A percentile compares a stretch with the other conserved stretches of the same genome.
phyloP scores from a whole-genome alignment of 2,329 filamentous ascomycete species.

The Epichloe hybrida region DNA sequence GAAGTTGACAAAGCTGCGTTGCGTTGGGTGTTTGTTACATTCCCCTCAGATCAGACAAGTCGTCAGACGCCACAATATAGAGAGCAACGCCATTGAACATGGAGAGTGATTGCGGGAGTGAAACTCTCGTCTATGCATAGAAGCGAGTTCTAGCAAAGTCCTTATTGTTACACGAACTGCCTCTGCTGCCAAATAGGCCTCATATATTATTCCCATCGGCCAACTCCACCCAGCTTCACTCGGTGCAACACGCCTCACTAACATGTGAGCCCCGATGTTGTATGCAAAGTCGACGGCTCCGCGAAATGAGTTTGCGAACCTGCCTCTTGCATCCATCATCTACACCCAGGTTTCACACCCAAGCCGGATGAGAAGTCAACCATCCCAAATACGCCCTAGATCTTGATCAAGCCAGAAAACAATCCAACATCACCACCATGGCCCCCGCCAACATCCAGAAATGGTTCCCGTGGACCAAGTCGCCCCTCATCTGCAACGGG shows the following conservation, averaged over 20 bases:
- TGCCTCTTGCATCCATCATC: neutral
- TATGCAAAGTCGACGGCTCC: neutral
- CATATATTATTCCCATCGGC: neutral
- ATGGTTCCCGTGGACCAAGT: constrained; percentile 18
- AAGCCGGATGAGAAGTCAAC: no score
- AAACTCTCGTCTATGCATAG: no score
- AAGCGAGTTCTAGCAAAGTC: no score
- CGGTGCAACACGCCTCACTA: neutral
- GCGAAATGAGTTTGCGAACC: neutral
- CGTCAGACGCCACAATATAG: neutral
- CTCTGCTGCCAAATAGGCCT: neutral
- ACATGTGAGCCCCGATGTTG: neutral
- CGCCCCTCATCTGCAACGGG: constrained; percentile 21
- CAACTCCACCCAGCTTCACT: neutral
- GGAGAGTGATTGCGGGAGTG: neutral
- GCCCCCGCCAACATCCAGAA: constrained; percentile 11
- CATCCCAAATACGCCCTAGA: no score
- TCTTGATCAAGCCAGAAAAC: no score
- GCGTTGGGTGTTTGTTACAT: neutral
- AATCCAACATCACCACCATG: constrained; percentile 10
- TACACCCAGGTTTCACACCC: neutral
- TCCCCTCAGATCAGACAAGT: neutral
- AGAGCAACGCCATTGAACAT: neutral
- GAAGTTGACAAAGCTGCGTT: neutral
- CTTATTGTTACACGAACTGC: neutral